phyloP scores from a whole-genome alignment of 2,329 filamentous ascomycete genomes.

The Pseudodiploospora longispora region DNA sequence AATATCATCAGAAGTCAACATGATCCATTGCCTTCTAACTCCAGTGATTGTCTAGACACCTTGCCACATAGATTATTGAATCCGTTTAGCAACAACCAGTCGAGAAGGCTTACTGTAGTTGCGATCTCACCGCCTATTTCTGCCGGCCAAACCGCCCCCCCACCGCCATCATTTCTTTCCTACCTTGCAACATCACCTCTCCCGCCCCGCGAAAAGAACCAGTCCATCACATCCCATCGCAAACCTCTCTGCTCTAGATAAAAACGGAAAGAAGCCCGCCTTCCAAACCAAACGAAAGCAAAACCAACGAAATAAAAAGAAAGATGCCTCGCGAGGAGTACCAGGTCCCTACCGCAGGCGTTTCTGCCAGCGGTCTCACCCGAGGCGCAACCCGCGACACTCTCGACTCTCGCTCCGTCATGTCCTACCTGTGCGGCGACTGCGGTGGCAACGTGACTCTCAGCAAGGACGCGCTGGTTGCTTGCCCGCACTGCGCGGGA shows the following conservation, averaged over 20 bases:
- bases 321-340: slow-evolving; percentile 69
- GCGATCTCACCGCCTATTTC: slow-evolving; percentile 14
- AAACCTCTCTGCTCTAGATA: background rate
- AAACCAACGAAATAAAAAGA: slow-evolving; percentile 1
- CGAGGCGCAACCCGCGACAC: slow-evolving; percentile 29
- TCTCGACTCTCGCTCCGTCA: slow-evolving; percentile 28
- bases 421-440: slow-evolving; percentile 36
- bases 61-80: too few species aligned
- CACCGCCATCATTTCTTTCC: slow-evolving; percentile 13
- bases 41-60: too few species aligned
- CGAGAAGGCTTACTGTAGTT: background rate
- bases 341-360: slow-evolving; percentile 55
- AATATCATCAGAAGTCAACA: too few species aligned
- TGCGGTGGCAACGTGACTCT: slow-evolving; percentile 34
- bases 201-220: background rate
- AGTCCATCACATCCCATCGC: background rate
- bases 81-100: too few species aligned
- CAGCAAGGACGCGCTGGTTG: slow-evolving; percentile 41
- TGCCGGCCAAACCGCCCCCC: slow-evolving; percentile 14
- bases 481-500: slow-evolving; percentile 64
- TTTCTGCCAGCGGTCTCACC: slow-evolving; percentile 31
- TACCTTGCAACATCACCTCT: background rate
- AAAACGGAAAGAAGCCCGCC: background rate
- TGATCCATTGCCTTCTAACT: too few species aligned
- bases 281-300: background rate